Evolutionary conservation across 1,139 yeast species (phyloP).

Genomic region (Groenewaldozyma sp.): DNA sequence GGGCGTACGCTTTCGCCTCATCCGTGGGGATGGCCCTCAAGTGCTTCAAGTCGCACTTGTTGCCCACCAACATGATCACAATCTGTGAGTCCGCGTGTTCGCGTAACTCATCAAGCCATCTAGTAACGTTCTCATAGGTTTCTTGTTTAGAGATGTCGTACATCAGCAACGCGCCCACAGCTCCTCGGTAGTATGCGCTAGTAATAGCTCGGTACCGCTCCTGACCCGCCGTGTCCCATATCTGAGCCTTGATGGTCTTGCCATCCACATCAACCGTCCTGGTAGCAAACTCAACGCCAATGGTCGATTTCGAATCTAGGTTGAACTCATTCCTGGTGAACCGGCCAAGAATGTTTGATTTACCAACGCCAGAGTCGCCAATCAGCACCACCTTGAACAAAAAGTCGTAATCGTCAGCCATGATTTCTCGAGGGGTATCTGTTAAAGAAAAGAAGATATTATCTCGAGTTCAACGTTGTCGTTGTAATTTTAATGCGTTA

Average conservation of each 20-base stretch:
- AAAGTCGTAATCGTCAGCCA: conserved; percentile 80
- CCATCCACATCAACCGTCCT: conserved; percentile 92
- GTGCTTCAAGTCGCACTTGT: conserved; percentile 92
- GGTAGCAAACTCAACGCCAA: conserved; percentile 97
- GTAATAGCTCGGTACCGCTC: conserved; percentile 97
- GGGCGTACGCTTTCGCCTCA: conserved; percentile 90
- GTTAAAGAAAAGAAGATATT: no score
- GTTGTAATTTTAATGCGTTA: no score
- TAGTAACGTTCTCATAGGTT: conserved; percentile 84
- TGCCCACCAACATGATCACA: conserved; percentile 92
- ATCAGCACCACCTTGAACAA: conserved; percentile 90
- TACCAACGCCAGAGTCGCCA: conserved; percentile 98
- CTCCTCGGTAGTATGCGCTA: conserved; percentile 95
- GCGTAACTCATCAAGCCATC: conserved; percentile 92
- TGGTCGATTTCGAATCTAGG: conserved; percentile 87
- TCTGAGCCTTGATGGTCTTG: conserved; percentile 92
- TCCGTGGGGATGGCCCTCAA: conserved; percentile 96
- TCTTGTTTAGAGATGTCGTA: conserved; percentile 93
- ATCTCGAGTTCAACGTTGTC: no score
- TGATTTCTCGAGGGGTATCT: no score
- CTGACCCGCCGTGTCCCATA: conserved; percentile 99
- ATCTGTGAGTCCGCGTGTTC: conserved; percentile 97
- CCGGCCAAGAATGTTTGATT: conserved; percentile 85
- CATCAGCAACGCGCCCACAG: conserved; percentile 93
- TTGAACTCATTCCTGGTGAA: conserved; percentile 95